Evolutionary conservation across 306 rosid genomes (phyloP), one percentile per base, ranked within the genome.

Genomic region (Malus fusca): DNA sequence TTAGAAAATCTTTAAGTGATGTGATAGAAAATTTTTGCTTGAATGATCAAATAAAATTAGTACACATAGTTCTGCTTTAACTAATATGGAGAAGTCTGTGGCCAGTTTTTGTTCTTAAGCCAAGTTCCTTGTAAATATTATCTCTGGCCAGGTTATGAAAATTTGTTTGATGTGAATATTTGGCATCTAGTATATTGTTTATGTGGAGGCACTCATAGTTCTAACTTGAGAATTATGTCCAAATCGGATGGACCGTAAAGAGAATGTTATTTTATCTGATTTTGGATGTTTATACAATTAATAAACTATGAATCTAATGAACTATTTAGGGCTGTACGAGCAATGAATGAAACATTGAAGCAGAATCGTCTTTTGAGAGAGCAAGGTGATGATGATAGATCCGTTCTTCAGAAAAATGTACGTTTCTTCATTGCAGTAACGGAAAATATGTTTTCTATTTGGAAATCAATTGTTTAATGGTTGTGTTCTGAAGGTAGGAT

Each of bases 281-380:
- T 19, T 46, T 25, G 30, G 28, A 23, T 71, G 51, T 40, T 12
- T 68, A 5, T 60, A 11, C 64, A 9, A 30, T 68, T 35, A 77
- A 72, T 84, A 82, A 82, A 82, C 82, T 78, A 71, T 8, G 69
- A 53, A 72, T 82, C 66, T 77, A 69, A 77, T 67, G 60, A 51
- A 80, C 73, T 48, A 22, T 52, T 25, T 74, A 96, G 99, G 97
- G 98, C 98, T 88, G 98, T 96, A 55, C 88, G 97, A 7, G 99
- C 97, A 56, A 96, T 96, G 99, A 92, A 87, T 83, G 99, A 95
- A 83, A 95, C 96, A 73, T 77, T 95, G 87, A 95, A 95, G 97
- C 99, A 95, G 85, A 90, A 92, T 82, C 96, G 99, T 76, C 88
- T 85, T 18, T 62, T 84, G 85, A 89, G 91, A 82, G 96, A 81